Evolutionary conservation across 2,329 filamentous ascomycete species (phyloP).

Genomic region (Colletotrichum sansevieriae): DNA sequence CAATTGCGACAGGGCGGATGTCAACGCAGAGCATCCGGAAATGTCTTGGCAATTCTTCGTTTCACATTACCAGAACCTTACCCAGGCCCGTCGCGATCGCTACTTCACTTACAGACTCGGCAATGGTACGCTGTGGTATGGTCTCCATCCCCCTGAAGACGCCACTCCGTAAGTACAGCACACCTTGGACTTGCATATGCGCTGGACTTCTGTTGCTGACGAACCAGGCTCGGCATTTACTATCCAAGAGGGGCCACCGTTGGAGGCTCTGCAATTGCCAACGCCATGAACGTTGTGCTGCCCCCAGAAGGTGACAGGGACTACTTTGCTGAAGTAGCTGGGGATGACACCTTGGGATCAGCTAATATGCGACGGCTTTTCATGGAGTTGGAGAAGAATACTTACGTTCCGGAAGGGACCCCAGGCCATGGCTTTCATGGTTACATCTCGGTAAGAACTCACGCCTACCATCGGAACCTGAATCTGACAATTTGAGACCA

Average conservation of each 20-base stretch:
- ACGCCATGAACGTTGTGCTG: conserved; percentile 59
- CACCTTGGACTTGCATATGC: neutral
- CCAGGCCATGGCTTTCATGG: conserved; percentile 63
- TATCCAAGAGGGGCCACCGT: conserved; percentile 47
- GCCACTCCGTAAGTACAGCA: conserved; percentile 34
- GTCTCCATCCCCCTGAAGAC: conserved; percentile 41
- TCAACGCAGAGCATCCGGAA: conserved; percentile 6
- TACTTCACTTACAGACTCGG: conserved; percentile 40
- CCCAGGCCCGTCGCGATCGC: conserved; percentile 37
- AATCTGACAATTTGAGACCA: conserved; percentile 44
- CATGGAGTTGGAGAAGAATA: conserved; percentile 57
- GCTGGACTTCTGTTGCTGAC: neutral
- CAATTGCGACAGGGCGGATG: neutral
- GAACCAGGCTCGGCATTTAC: conserved; percentile 42
- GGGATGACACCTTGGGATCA: conserved; percentile 63
- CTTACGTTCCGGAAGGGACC: conserved; percentile 53
- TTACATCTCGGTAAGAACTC: conserved; percentile 52
- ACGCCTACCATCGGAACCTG: accelerated
- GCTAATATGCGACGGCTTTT: conserved; percentile 65
- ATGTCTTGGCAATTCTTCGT: conserved; percentile 43
- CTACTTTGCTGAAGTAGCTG: conserved; percentile 61
- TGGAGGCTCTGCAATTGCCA: conserved; percentile 53
- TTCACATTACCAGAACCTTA: conserved; percentile 42
- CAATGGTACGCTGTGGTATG: conserved; percentile 41
- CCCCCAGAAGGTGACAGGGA: conserved; percentile 64